Conservation (phyloP, 2,329 filamentous ascomycete genomes). For the Cryphonectria radicalis region DNA sequence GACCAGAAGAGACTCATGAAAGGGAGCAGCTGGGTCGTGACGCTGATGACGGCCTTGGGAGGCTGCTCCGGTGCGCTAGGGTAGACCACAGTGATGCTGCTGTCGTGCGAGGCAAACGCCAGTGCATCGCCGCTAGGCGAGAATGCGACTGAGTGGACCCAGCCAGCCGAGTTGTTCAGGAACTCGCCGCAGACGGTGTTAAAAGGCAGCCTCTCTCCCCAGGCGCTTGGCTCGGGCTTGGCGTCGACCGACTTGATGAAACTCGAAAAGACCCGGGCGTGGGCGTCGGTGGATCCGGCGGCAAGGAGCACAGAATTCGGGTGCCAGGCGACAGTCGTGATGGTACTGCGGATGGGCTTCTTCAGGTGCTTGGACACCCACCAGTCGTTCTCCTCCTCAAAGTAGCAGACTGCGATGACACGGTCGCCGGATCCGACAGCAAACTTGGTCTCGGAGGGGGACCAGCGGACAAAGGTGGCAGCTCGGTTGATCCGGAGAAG, state of each 20-base stretch:
- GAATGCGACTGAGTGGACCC: constrained; percentile 93
- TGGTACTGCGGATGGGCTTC: constrained; percentile 97
- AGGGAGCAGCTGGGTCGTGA: constrained; percentile 87
- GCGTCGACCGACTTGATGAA: constrained; percentile 96
- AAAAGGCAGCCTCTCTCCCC: constrained; percentile 95
- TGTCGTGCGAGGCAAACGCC: constrained; percentile 93
- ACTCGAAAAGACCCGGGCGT: constrained; percentile 90
- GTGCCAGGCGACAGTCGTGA: constrained; percentile 95
- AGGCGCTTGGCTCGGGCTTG: constrained; percentile 82
- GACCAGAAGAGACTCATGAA: constrained; percentile 95
- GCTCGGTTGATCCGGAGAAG: constrained; percentile 96
- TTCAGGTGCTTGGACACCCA: constrained; percentile 99
- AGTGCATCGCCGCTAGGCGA: constrained; percentile 91
- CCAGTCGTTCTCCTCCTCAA: constrained; percentile 99
- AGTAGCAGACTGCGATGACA: constrained; percentile 96
- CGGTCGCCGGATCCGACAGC: constrained; percentile 95
- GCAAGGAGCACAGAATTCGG: constrained; percentile 95
- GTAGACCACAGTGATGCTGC: constrained; percentile 95
- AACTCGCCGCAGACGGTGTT: constrained; percentile 98
- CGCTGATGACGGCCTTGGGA: constrained; percentile 84
- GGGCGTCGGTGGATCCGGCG: constrained; percentile 94
- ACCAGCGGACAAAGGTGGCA: constrained; percentile 96
- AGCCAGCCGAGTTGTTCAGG: constrained; percentile 93
- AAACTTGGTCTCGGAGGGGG: constrained; percentile 95
- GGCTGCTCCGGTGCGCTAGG: constrained; percentile 89